These are phyloP conservation scores for Corrigiola litoralis DNA, from an alignment of 179 eudicot genomes.

Conservation along the genomic window DNA sequence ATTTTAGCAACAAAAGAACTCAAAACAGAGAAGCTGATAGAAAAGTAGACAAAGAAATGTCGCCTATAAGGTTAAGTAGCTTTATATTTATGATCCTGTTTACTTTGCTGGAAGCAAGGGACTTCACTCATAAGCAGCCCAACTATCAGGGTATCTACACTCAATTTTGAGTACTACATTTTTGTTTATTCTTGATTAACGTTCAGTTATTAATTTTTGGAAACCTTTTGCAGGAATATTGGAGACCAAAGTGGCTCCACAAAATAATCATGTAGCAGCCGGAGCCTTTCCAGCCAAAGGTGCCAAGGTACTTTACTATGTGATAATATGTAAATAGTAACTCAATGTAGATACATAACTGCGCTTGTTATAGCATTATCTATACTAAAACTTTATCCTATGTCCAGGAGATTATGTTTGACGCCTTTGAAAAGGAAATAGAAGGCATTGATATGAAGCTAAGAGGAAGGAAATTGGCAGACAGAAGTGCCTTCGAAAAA, in stretches of 20 bases:
- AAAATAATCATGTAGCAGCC: not conserved
- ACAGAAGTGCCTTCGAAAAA: not conserved
- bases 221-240: slow-evolving; percentile 8
- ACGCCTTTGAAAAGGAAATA: not conserved
- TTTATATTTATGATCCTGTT: slow-evolving; percentile 30
- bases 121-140: slow-evolving; percentile 20
- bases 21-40: slow-evolving; percentile 6
- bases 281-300: not conserved
- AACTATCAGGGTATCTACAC: slow-evolving; percentile 25
- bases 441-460: slow-evolving; percentile 22
- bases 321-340: too few species aligned
- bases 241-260: slow-evolving; percentile 9
- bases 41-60: slow-evolving; percentile 19
- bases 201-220: not conserved
- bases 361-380: not conserved
- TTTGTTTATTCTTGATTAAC: not conserved
- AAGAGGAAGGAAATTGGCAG: slow-evolving; percentile 26
- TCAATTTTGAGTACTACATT: too few species aligned
- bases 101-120: slow-evolving; percentile 29
- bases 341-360: too few species aligned
- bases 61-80: slow-evolving; percentile 20
- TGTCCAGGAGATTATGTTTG: slow-evolving; percentile 7
- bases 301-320: slow-evolving; percentile 19
- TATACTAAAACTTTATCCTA: not conserved
- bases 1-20: slow-evolving; percentile 3